A percentile compares a stretch with the other conserved stretches of the same genome.
These are phyloP conservation scores for Pichia sp. DNA, from an alignment of 1,139 yeast species.

Conservation along the genomic window DNA sequence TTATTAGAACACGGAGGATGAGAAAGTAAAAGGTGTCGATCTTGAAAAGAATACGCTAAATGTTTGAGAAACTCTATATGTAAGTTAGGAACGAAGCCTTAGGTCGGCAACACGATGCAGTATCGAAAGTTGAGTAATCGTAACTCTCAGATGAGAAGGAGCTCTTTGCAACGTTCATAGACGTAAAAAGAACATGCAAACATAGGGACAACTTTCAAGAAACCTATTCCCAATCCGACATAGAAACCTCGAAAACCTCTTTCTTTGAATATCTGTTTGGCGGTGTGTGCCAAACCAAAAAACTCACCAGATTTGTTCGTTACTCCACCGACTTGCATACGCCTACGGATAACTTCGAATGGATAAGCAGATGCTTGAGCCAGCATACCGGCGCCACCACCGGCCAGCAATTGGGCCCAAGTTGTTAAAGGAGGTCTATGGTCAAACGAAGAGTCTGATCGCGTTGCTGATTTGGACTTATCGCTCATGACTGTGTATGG, in stretches of 20 bases:
- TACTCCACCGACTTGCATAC: slow-evolving; percentile 95
- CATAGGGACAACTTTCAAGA: slow-evolving; percentile 94
- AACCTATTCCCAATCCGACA: slow-evolving; percentile 92
- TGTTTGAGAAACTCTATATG: neutral
- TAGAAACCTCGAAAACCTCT: slow-evolving; percentile 82
- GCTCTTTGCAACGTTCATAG: slow-evolving; percentile 74
- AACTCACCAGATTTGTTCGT: slow-evolving; percentile 55
- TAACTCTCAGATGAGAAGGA: slow-evolving; percentile 19
- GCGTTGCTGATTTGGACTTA: slow-evolving; percentile 9
- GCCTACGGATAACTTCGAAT: slow-evolving; percentile 86
- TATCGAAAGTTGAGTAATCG: neutral
- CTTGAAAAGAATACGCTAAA: neutral
- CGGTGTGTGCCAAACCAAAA: slow-evolving; percentile 49
- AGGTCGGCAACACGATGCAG: neutral
- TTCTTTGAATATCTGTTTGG: slow-evolving; percentile 58
- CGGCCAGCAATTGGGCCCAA: slow-evolving; percentile 91
- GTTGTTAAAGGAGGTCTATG: slow-evolving; percentile 66
- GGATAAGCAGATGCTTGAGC: slow-evolving; percentile 98
- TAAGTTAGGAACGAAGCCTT: neutral
- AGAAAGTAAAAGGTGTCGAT: neutral
- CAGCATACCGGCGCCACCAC: slow-evolving; percentile 90
- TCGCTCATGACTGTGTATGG: slow-evolving; percentile 49
- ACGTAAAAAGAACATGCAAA: slow-evolving; percentile 94
- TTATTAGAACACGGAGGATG: neutral
- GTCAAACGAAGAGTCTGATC: slow-evolving; percentile 40